Evolutionary conservation across 2,329 filamentous ascomycete genomes (phyloP).

Genomic region (Aspergillus brunneoviolaceus): DNA sequence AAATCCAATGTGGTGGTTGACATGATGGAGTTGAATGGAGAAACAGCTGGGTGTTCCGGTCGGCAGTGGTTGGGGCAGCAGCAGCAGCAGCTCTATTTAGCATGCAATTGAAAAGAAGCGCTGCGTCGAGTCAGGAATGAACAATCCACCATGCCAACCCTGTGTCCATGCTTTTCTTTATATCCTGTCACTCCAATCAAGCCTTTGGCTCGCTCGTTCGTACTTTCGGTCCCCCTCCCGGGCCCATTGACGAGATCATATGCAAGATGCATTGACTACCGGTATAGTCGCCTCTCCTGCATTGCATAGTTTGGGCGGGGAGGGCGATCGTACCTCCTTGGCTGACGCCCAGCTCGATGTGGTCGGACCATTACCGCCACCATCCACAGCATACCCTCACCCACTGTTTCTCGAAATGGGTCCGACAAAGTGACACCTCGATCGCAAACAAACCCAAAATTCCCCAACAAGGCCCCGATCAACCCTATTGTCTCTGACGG

Average conservation of each 20-base stretch:
- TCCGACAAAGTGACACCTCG: neutral
- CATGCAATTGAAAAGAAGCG: neutral
- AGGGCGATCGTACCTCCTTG: neutral
- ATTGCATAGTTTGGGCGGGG: neutral
- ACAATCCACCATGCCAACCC: neutral
- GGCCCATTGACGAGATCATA: neutral
- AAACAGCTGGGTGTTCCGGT: neutral
- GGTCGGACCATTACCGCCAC: neutral
- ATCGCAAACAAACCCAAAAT: neutral
- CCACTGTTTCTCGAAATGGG: neutral
- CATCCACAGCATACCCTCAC: neutral
- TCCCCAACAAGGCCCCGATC: neutral
- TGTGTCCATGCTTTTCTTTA: neutral
- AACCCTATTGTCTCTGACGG: neutral
- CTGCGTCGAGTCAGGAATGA: too few relatives aligned
- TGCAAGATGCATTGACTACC: conserved; percentile 1
- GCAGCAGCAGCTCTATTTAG: neutral
- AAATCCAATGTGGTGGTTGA: conserved; percentile 5
- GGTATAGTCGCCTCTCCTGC: neutral
- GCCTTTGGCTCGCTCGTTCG: too few relatives aligned
- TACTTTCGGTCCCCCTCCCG: neutral
- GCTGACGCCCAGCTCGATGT: neutral
- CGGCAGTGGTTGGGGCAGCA: neutral
- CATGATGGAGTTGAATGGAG: neutral
- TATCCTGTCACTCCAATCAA: neutral